phyloP scores from a whole-genome alignment of 495 filamentous ascomycete species.

The Penicillium pulvis region DNA sequence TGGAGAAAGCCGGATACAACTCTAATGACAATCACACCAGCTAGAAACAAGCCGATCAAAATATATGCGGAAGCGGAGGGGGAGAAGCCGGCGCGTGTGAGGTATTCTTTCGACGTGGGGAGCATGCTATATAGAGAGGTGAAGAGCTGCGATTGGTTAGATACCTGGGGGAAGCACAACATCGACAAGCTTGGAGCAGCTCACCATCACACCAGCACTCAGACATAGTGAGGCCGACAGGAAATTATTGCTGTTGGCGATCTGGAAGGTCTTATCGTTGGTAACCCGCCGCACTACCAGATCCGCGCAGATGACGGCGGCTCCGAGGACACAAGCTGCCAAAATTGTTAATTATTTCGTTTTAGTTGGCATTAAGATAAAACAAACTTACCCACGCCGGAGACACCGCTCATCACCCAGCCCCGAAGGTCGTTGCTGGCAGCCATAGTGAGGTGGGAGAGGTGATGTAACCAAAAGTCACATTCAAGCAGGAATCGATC shows the following conservation, averaged over 20 bases:
- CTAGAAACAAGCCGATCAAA: slow-evolving; percentile 76
- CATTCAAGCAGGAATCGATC: not conserved
- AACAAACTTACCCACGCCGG: slow-evolving; percentile 67
- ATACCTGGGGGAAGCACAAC: not conserved
- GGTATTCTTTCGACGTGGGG: slow-evolving; percentile 76
- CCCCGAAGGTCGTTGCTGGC: slow-evolving; percentile 87
- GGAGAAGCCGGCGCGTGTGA: slow-evolving; percentile 66
- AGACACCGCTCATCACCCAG: slow-evolving; percentile 88
- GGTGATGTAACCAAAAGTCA: slow-evolving; percentile 10
- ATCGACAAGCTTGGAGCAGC: slow-evolving; percentile 20
- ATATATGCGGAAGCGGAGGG: slow-evolving; percentile 67
- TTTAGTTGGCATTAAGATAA: not conserved
- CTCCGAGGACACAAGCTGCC: slow-evolving; percentile 76
- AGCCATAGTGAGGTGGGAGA: slow-evolving; percentile 36
- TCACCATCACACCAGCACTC: slow-evolving; percentile 97
- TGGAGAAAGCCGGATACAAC: slow-evolving; percentile 79
- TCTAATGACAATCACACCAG: slow-evolving; percentile 82
- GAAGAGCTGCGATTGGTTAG: slow-evolving; percentile 64
- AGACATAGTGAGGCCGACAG: slow-evolving; percentile 85
- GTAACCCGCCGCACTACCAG: slow-evolving; percentile 70
- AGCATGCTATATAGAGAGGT: slow-evolving; percentile 95
- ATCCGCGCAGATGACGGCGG: slow-evolving; percentile 86
- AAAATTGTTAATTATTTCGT: not conserved
- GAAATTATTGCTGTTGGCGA: slow-evolving; percentile 86
- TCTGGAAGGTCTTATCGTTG: slow-evolving; percentile 73